Conservation (phyloP, 2,329 filamentous ascomycete genomes). For the Fusarium devonianum region DNA sequence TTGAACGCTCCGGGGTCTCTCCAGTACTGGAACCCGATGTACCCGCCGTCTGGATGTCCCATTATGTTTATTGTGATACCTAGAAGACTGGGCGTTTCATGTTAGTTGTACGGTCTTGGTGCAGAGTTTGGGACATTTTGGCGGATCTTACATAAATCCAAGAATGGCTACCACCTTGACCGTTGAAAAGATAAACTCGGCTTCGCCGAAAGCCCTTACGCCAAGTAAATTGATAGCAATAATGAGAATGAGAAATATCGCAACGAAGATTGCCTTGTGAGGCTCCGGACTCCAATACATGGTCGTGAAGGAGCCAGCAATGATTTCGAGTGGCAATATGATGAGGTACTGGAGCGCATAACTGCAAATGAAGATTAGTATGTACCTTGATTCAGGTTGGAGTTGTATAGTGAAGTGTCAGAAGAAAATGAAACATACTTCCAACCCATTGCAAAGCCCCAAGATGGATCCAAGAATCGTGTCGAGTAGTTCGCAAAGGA, state of each 20-base stretch:
- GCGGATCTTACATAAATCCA: constrained; percentile 84
- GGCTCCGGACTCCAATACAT: constrained; percentile 75
- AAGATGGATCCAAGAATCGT: constrained; percentile 91
- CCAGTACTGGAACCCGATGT: constrained; percentile 84
- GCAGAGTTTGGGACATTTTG: rapidly evolving
- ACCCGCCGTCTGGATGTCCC: constrained; percentile 73
- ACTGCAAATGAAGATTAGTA: constrained; percentile 50
- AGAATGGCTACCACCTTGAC: constrained; percentile 86
- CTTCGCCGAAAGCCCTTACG: constrained; percentile 86
- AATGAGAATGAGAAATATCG: constrained; percentile 79
- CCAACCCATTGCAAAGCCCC: constrained; percentile 96
- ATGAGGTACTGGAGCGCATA: constrained; percentile 89
- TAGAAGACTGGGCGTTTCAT: constrained; percentile 65
- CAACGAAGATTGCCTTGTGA: constrained; percentile 77
- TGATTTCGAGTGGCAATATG: constrained; percentile 82
- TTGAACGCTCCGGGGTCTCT: constrained; percentile 78
- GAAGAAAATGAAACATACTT: constrained; percentile 63
- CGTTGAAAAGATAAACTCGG: constrained; percentile 85
- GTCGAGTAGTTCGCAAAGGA: constrained; percentile 93
- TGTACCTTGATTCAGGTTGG: too few relatives aligned
- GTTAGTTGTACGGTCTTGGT: constrained; percentile 8
- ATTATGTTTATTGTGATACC: constrained; percentile 86
- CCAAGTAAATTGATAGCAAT: constrained; percentile 85
- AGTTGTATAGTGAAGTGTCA: background rate
- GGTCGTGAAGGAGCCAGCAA: constrained; percentile 84